Evolutionary conservation across 352 stramenopile species (phyloP).

Genomic region (Pythium rishiriense): DNA sequence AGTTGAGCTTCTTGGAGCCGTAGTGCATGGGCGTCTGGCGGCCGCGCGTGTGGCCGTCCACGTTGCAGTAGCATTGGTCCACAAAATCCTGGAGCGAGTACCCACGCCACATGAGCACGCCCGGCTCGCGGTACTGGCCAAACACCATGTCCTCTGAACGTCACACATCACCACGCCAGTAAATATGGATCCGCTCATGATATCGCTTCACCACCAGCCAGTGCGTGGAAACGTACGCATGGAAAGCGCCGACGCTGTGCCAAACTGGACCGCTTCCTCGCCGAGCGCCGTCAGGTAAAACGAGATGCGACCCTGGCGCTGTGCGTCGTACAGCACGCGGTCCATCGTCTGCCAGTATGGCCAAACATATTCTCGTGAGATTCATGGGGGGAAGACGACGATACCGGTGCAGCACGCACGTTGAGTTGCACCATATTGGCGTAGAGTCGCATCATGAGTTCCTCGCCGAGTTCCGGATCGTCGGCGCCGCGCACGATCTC

Average conservation of each 20-base stretch:
- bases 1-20: slow-evolving; percentile 93
- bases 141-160: slow-evolving; percentile 92
- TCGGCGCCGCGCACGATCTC: slow-evolving; percentile 68
- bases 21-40: slow-evolving; percentile 99
- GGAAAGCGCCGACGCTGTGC: slow-evolving; percentile 90
- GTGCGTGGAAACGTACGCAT: slow-evolving; percentile 23
- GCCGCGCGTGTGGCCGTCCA: slow-evolving; percentile 94
- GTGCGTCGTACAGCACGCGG: slow-evolving; percentile 95
- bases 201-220: not conserved
- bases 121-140: slow-evolving; percentile 97
- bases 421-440: slow-evolving; percentile 82
- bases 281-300: slow-evolving; percentile 96
- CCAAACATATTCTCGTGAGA: too few species aligned
- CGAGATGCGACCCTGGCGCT: slow-evolving; percentile 92
- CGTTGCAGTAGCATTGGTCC: slow-evolving; percentile 96
- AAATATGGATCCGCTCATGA: too few species aligned
- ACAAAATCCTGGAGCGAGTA: slow-evolving; percentile 97
- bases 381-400: not conserved
- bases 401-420: slow-evolving; percentile 23
- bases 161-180: too few species aligned
- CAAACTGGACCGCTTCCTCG: slow-evolving; percentile 97
- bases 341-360: slow-evolving; percentile 89
- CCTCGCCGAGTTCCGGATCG: slow-evolving; percentile 75
- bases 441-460: slow-evolving; percentile 88
- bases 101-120: slow-evolving; percentile 97